Base-by-base conservation (phyloP, 2,329 filamentous ascomycete genomes). In the Atkinsonella hypoxylon region DNA sequence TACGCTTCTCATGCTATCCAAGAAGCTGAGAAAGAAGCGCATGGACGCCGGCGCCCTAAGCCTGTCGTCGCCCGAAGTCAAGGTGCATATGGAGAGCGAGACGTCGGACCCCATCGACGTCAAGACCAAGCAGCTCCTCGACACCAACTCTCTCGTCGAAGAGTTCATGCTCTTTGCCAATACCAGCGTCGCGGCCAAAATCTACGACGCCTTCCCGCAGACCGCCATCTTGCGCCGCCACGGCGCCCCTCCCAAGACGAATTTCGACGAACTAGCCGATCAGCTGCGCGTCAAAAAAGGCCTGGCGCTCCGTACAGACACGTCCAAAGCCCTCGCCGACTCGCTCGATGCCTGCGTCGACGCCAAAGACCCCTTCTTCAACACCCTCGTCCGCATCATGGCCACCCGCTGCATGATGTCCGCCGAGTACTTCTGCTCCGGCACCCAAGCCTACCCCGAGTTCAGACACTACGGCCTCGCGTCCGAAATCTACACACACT, bases 101-200 rank as follows among this genome's bases (percentile, higher is more conserved):
- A 94, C 91, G 0, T 95, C 90, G 1, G 93, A 97, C 63, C 91
- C 93, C 0, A 85, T 95, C 50, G 93, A 97, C 61, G 88, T 98
- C 58, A 89, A 97, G 74, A 95, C 90, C 6, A 98, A 98, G 70
- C 79, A 90, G 60, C 81, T 90, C 48, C 82, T 98, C 38, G 90
- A 93, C 62, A 98, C 93, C 49, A 98, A 97, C 72, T 96, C 91
- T 20, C 79, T 98, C 5, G 94, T 98, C 30, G 93, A 98, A 65
- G 93, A 98, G 65, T 97, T 98, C 76, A 98, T 98, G 93, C 76
- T 98, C 63, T 86, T 97, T 65, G 94, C 93, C 74, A 98, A 98
- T 70, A 89, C 89, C 62, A 91, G 85, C 58, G 94, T 98, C 31
- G 93, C 91, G 7, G 79, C 82, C 57, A 91, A 89, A 67, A 94